Evolutionary conservation across 768 basidiomycete species (phyloP).

Genomic region (Leccinum broughii): DNA sequence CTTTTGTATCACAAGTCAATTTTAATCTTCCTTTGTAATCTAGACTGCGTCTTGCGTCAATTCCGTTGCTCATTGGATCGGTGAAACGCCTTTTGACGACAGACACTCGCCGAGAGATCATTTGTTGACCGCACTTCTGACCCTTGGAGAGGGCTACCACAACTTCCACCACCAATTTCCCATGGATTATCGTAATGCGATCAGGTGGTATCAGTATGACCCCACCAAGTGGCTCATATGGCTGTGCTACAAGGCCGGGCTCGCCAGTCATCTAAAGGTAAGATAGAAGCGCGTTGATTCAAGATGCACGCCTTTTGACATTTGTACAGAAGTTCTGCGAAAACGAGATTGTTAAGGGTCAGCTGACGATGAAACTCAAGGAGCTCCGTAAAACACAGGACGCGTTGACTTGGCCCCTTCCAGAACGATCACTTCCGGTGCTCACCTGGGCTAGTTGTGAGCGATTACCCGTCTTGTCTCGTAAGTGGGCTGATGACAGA

Average conservation of each 20-base stretch:
- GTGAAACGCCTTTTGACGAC: constrained; percentile 7
- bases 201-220: constrained; percentile 5
- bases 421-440: neutral
- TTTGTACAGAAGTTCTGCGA: constrained; percentile 1
- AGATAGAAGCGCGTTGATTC: neutral
- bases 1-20: neutral
- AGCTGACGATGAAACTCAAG: constrained; percentile 6
- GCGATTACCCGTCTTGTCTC: neutral
- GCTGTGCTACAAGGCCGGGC: neutral
- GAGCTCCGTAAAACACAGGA: constrained; percentile 5
- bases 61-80: constrained; percentile 3
- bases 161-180: constrained; percentile 10
- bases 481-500: neutral
- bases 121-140: constrained; percentile 3
- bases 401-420: neutral
- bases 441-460: constrained; percentile 3
- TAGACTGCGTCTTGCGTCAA: constrained; percentile 5
- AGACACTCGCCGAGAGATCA: constrained; percentile 1
- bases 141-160: constrained; percentile 6
- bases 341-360: constrained; percentile 2
- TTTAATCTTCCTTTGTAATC: neutral
- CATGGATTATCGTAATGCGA: constrained; percentile 1
- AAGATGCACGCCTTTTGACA: neutral
- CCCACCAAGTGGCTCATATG: constrained; percentile 6
- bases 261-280: constrained; percentile 7